Base-by-base conservation (phyloP, 306 rosid species). In the Acmispon strigosus region DNA sequence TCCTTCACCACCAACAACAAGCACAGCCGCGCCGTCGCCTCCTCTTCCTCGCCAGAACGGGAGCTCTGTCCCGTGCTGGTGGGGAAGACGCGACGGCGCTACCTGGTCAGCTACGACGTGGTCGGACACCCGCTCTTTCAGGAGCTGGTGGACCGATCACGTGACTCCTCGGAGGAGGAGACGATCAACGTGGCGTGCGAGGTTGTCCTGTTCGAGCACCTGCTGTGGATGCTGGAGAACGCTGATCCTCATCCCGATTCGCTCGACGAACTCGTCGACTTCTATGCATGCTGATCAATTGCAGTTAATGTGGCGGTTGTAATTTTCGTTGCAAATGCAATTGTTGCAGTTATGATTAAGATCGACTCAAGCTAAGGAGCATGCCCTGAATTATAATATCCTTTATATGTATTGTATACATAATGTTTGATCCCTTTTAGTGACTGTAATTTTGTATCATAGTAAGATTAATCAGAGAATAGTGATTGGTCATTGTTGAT, bases 221-320 rank as follows among this genome's bases (percentile, higher is more conserved):
- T 90, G 63, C 87, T 90, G 3, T 90, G 96, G 96, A 90, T 90
- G 96, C 85, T 90, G 2, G 88, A 90, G 19, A 87, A 87, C 44
- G 87, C 89, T 4, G 96, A 90, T 78, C 91, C 88, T 1, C 93
- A 84, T 62, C 93, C 91, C 0, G 93, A 85, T 11, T 86, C 96
- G 0, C 34, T 87, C 58, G 71, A 90, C 22, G 96, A 87, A 22
- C 87, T 90, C 39, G 93, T 81, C 10, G 91, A 89, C n/a, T 89
- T 84, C 74, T 89, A 89, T 39, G 86, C 96, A 6, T 86, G 87
- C 9, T 66, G 17, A 47, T 14, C 1, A 27, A 27, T 27, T 39
- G 43, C 43, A 8, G 0, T 39, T 39, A 2, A 0, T 7, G 11
- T 2, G 2, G 34, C 55, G 1, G 3, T 6, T 6, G 20, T 1